Base-by-base conservation (phyloP, 2,329 filamentous ascomycete genomes). In the Juglanconis sp. region DNA sequence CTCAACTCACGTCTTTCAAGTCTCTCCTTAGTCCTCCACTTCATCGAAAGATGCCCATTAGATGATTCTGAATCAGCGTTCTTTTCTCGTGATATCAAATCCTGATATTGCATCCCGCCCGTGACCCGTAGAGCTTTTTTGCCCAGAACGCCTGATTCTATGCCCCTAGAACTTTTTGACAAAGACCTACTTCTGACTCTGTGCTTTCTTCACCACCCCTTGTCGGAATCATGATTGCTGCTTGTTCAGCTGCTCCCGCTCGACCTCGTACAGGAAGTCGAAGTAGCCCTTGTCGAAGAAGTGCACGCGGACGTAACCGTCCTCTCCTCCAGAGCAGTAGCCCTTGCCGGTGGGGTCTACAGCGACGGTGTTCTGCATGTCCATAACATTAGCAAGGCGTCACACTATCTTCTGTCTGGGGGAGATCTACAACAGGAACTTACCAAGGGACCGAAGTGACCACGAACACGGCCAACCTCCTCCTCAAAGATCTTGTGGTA, bases 401-500 rank as follows among this genome's bases (percentile, higher is more conserved):
- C 24, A 24, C 24, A 24, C 24, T 24, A 24, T 24, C 24, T 24
- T 24, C 24, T 24, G 24, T 24, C 24, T 24, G 24, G 24, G 24
- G 24, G 24, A 24, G 24, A 24, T 24, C 24, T 24, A 24, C 24
- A 24, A 24, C 24, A 24, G 24, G 24, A 24, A 69, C 76, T 61
- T 73, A 79, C 77, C 73, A 97, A 83, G 67, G 90, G 95, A 73
- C 95, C 95, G 78, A 99, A 99, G 78, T 99, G 95, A 65, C 95
- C 95, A 73, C 92, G 87, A 66, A 99, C 95, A 82, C 95, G 89
- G 68, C 95, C 95, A 71, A 98, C 94, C 82, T 99, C 95, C 77
- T 99, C 94, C 79, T 96, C 92, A 75, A 99, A 98, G 75, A 99
- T 89, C 85, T 96, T 98, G 88, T 99, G 95, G 84, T 97, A 99